Evolutionary conservation across 1,139 yeast species (phyloP), one percentile per base, ranked within the genome.

Genomic region (Geotrichum aggregatum): DNA sequence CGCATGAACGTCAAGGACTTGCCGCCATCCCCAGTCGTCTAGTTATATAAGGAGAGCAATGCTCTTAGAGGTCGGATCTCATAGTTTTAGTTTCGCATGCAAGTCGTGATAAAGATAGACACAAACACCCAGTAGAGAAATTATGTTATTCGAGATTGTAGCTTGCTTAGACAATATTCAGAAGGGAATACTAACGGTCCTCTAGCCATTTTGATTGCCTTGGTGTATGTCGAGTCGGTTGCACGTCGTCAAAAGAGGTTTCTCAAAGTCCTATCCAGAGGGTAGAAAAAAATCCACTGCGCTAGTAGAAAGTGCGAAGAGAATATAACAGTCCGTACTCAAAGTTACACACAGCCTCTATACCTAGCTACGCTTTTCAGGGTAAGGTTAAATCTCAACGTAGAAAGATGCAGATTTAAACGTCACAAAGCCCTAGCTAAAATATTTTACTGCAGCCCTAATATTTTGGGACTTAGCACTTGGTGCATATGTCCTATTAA

Each of bases 151-250:
- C 18, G 14, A 18, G 28, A 43, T 7, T 21, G 3, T 14, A 18
- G 13, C 46, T 43, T 31, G 21, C 21, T 18, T 24, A 18, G 5
- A 18, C 22, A 11, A 31, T 8, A 24, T 26, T 10, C 18, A 16
- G 31, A 31, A 26, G 44, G 44, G 50, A 40, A 34, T 63, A 82
- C 87, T 76, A 81, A 82, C 86, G 92, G 95, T 85, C 95, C 95
- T 85, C 95, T 84, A 80, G 89, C 94, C 95, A 86, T 86, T 77
- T 78, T 83, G 71, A 35, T 47, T 43, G 48, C 46, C 49, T 55
- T 40, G 47, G 45, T 41, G 47, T 46, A 41, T 44, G 48, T 45
- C 48, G 49, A 40, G 49, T 44, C 46, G 45, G 49, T 44, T 50
- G 54, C 50, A 45, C 50, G 54, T 44, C 49, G 52, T 47, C 49